These are phyloP conservation scores for Carex littledalei DNA, from an alignment of 176 grass and related monocot species.

Conservation along the genomic window DNA sequence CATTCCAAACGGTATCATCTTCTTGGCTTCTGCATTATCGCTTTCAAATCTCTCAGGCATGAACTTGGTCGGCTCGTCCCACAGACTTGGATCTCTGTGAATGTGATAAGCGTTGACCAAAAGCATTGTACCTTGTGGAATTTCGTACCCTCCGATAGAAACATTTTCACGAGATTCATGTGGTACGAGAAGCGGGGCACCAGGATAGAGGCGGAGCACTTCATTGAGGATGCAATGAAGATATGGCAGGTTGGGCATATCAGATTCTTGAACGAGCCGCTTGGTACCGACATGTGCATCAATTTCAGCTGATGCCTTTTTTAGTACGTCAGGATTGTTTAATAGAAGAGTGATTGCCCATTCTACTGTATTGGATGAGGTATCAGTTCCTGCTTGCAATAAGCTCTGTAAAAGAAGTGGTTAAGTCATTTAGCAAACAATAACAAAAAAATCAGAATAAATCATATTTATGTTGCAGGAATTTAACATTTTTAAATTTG, in stretches of 20 bases:
- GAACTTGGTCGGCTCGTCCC: slow-evolving; percentile 8
- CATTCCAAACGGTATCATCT: not conserved
- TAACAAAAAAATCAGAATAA: too few species aligned
- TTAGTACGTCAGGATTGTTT: not conserved
- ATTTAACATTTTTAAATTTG: too few species aligned
- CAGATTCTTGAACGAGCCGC: not conserved
- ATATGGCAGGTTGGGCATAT: not conserved
- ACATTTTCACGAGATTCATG: not conserved
- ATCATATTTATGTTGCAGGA: not conserved
- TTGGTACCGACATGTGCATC: not conserved
- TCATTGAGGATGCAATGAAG: not conserved
- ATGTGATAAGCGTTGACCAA: slow-evolving; percentile 7
- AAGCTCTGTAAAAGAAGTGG: slow-evolving; percentile 15
- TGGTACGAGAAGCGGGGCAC: not conserved
- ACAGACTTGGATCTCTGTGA: not conserved
- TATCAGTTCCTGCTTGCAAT: slow-evolving; percentile 21
- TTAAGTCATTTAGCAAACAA: not conserved
- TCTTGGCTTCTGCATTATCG: not conserved
- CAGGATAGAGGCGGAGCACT: not conserved
- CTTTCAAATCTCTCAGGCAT: not conserved
- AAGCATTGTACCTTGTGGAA: slow-evolving; percentile 5
- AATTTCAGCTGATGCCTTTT: not conserved
- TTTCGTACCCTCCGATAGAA: not conserved
- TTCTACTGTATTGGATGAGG: slow-evolving; percentile 12
- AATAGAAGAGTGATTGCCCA: slow-evolving; percentile 3